A percentile compares a stretch with the other conserved stretches of the same genome.
phyloP scores from a whole-genome alignment of 1,284 basidiomycete species.

The Mycosarcoma maydis region DNA sequence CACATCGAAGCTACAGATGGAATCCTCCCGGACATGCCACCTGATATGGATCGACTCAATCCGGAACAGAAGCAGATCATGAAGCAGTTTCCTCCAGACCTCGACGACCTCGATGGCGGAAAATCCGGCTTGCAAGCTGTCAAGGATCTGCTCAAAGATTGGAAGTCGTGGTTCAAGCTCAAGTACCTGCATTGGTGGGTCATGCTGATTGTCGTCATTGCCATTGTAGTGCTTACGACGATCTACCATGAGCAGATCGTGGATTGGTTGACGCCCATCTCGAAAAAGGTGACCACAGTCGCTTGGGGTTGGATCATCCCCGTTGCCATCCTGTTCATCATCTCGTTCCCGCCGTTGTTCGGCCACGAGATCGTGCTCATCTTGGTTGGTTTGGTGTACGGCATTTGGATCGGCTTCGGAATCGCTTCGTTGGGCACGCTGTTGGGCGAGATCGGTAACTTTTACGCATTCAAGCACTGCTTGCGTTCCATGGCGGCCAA shows the following conservation, averaged over 20 bases:
- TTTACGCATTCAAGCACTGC: slow-evolving; percentile 74
- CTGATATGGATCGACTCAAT: slow-evolving; percentile 44
- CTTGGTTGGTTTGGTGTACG: slow-evolving; percentile 76
- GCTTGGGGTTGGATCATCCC: slow-evolving; percentile 81
- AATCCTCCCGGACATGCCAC: slow-evolving; percentile 36
- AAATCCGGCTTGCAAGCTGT: slow-evolving; percentile 35
- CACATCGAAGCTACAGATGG: slow-evolving; percentile 35
- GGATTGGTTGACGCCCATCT: slow-evolving; percentile 74
- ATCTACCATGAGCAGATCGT: slow-evolving; percentile 78
- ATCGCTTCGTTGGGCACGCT: slow-evolving; percentile 56
- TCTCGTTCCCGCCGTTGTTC: slow-evolving; percentile 71
- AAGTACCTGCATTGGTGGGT: slow-evolving; percentile 69
- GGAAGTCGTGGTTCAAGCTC: slow-evolving; percentile 49
- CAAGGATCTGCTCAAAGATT: slow-evolving; percentile 37
- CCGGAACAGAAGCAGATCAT: slow-evolving; percentile 53
- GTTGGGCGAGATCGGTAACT: slow-evolving; percentile 62
- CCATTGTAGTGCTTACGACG: slow-evolving; percentile 73
- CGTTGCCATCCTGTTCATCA: slow-evolving; percentile 79
- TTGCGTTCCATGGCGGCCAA: slow-evolving; percentile 75
- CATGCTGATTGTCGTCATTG: slow-evolving; percentile 66
- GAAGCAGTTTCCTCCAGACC: slow-evolving; percentile 56
- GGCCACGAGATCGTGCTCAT: slow-evolving; percentile 81
- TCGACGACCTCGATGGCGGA: slow-evolving; percentile 52
- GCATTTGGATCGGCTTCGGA: slow-evolving; percentile 63
- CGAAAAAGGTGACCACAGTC: slow-evolving; percentile 73